These are phyloP conservation scores for Blastomyces gilchristii DNA, from an alignment of 2,329 filamentous ascomycete species.

Conservation along the genomic window DNA sequence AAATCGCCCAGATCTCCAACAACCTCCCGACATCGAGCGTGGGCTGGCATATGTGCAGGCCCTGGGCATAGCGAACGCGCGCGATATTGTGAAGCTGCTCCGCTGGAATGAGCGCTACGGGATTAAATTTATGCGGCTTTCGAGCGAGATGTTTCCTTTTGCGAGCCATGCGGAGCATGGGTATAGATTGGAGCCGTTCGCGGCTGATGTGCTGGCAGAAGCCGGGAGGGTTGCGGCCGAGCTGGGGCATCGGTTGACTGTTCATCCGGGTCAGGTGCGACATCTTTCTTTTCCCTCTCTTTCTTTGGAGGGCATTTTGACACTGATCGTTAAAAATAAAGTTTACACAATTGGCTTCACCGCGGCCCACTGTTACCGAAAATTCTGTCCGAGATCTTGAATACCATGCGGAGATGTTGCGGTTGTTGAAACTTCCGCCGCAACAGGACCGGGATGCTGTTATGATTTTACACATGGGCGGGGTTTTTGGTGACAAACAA, in stretches of 20 bases:
- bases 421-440: constrained; percentile 62
- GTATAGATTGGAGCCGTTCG: constrained; percentile 76
- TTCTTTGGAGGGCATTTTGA: constrained; percentile 3
- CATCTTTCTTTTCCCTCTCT: not conserved
- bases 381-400: constrained; percentile 71
- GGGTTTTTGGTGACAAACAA: constrained; percentile 74
- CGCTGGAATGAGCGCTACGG: constrained; percentile 86
- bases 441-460: constrained; percentile 78
- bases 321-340: constrained; percentile 24
- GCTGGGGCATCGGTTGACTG: constrained; percentile 74
- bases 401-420: constrained; percentile 79
- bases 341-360: constrained; percentile 85
- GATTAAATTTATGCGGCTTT: constrained; percentile 85
- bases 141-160: constrained; percentile 95
- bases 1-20: constrained; percentile 68
- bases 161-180: constrained; percentile 80
- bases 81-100: constrained; percentile 75
- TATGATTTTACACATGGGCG: constrained; percentile 91
- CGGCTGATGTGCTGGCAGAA: constrained; percentile 63
- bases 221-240: constrained; percentile 67
- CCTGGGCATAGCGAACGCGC: constrained; percentile 68
- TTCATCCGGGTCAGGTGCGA: constrained; percentile 67
- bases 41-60: constrained; percentile 66
- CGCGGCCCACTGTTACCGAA: constrained; percentile 62
- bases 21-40: constrained; percentile 57